Evolutionary conservation across 768 basidiomycete genomes (phyloP).

Genomic region (Auricularia cornea): DNA sequence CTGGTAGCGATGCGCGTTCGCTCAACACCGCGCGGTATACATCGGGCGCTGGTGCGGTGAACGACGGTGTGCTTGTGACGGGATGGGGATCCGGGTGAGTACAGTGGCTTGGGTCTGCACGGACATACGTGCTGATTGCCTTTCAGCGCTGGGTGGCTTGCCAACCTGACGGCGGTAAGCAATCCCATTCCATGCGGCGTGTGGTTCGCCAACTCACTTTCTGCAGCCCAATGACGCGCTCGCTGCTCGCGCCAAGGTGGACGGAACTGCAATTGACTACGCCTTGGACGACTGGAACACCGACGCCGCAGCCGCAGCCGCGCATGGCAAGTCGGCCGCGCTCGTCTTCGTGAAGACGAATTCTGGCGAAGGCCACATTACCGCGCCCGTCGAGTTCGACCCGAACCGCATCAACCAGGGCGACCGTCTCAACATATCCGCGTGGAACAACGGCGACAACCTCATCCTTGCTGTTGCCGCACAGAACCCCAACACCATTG

Average conservation of each 20-base stretch:
- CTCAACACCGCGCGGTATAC: background rate
- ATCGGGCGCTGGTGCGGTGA: background rate
- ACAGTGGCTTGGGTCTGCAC: too few species aligned
- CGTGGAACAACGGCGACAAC: conserved; percentile 27
- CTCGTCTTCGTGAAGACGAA: conserved; percentile 23
- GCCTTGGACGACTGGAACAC: conserved; percentile 63
- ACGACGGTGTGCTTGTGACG: conserved; percentile 4
- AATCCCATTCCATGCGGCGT: conserved; percentile 10
- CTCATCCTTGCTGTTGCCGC: conserved; percentile 27
- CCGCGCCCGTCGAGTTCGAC: conserved; percentile 15
- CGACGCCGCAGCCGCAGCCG: conserved; percentile 36
- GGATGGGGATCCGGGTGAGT: conserved; percentile 2
- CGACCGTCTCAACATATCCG: conserved; percentile 22
- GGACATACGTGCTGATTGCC: too few species aligned
- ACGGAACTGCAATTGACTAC: conserved; percentile 62
- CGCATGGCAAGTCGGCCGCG: conserved; percentile 30
- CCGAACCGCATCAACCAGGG: conserved; percentile 8
- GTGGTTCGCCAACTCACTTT: conserved; percentile 8
- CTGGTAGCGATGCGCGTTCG: conserved; percentile 20
- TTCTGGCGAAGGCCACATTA: conserved; percentile 20
- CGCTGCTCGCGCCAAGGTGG: conserved; percentile 54
- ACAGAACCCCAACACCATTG: conserved; percentile 16
- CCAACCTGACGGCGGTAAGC: background rate
- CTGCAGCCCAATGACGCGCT: conserved; percentile 71
- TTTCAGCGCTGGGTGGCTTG: background rate